Evolutionary conservation across 768 basidiomycete genomes (phyloP).

Genomic region (Calocybe cyanea): DNA sequence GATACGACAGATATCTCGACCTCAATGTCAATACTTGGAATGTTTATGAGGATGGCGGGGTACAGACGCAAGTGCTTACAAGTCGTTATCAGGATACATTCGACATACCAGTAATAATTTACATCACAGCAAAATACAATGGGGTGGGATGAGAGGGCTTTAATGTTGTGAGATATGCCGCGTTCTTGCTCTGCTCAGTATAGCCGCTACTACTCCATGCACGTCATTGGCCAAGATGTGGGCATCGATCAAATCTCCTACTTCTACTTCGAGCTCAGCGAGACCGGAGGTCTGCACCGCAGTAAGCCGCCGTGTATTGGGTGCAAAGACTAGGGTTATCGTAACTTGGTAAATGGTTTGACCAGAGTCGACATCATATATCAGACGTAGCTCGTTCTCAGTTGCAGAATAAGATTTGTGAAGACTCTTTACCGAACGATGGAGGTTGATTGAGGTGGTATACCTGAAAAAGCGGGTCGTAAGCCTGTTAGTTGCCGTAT

Average conservation of each 20-base stretch:
- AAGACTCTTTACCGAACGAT: slow-evolving; percentile 59
- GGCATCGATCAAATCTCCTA: slow-evolving; percentile 56
- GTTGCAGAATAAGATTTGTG: slow-evolving; percentile 55
- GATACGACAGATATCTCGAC: too few relatives aligned
- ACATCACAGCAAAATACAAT: too few relatives aligned
- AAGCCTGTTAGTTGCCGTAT: too few relatives aligned
- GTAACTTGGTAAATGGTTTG: slow-evolving; percentile 33
- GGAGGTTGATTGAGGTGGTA: slow-evolving; percentile 60
- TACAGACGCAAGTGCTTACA: too few relatives aligned
- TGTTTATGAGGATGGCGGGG: too few relatives aligned
- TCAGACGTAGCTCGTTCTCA: slow-evolving; percentile 75
- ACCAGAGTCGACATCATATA: slow-evolving; percentile 46
- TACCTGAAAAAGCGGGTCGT: slow-evolving; percentile 45
- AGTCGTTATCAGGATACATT: too few relatives aligned
- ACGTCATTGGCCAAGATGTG: slow-evolving; percentile 65
- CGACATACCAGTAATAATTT: too few relatives aligned
- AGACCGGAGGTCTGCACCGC: slow-evolving; percentile 53
- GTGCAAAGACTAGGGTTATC: slow-evolving; percentile 62
- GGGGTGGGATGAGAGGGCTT: too few relatives aligned
- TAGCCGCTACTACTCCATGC: slow-evolving; percentile 57
- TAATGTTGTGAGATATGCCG: not conserved
- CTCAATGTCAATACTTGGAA: too few relatives aligned
- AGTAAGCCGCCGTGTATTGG: slow-evolving; percentile 63
- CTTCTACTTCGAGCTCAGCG: slow-evolving; percentile 47
- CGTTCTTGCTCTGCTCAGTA: slow-evolving; percentile 45